Conservation (phyloP, 1,284 basidiomycete genomes). For the Irpex sp. region DNA sequence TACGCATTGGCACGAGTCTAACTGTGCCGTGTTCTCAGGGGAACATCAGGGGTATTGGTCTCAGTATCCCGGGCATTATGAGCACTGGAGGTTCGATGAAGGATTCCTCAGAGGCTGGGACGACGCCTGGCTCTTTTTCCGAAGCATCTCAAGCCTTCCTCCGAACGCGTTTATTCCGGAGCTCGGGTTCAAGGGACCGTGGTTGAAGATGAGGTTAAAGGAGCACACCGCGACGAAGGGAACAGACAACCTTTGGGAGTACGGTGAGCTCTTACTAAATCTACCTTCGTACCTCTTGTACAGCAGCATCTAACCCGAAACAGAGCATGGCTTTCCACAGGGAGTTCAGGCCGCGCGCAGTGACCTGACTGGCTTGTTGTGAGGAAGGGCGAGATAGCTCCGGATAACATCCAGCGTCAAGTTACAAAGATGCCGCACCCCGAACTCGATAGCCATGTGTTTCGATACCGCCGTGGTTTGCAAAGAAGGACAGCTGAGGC, state of each 20-base stretch:
- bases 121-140: conserved; percentile 59
- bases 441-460: background rate
- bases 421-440: background rate
- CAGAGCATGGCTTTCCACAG: conserved; percentile 53
- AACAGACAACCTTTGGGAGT: conserved; percentile 56
- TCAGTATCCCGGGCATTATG: conserved; percentile 45
- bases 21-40: conserved; percentile 29
- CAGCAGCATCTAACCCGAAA: background rate
- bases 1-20: conserved; percentile 1
- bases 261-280: conserved; percentile 35
- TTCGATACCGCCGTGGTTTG: background rate
- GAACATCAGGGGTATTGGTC: conserved; percentile 60
- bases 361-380: conserved; percentile 25
- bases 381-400: background rate
- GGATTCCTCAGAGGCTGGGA: conserved; percentile 73
- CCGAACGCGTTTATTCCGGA: conserved; percentile 36
- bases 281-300: background rate
- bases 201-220: conserved; percentile 46
- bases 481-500: background rate
- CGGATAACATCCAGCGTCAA: background rate
- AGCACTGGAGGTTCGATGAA: conserved; percentile 64
- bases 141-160: conserved; percentile 20
- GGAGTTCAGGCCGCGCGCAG: conserved; percentile 35
- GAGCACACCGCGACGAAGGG: conserved; percentile 43
- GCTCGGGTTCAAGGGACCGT: conserved; percentile 60